Base-by-base conservation (phyloP, 2,329 filamentous ascomycete genomes). In the Pyrenophora tritici-repentis region DNA sequence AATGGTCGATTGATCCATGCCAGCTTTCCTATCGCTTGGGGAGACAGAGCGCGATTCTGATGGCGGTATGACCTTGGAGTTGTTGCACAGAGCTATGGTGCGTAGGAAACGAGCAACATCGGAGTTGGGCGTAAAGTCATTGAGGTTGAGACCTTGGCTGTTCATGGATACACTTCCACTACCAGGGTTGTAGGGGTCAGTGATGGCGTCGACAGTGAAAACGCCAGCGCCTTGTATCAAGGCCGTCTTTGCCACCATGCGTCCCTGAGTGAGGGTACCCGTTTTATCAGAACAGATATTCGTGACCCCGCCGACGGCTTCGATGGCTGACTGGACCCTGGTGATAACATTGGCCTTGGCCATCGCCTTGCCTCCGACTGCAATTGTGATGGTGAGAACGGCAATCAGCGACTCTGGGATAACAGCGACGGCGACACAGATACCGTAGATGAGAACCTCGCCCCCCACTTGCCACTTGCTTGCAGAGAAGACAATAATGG, bases 401-500 rank as follows among this genome's bases (percentile, higher is more conserved):
- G 86, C 86, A 29, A 87, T 83, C 36, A 88, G 74, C 32, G 81
- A 77, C 49, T 78, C 77, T 2, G 77, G 77, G 24, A 79, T 78
- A 32, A 79, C 75, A 6, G 76, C 75, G 10, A 79, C 75, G 13
- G 75, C 76, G 24, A 77, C 75, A 61, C 75, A 77, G 51, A 79
- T 77, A 51, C 75, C 76, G 47, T 79, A 79, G 56, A 79, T 78
- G 29, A 78, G 63, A 10, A 77, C 76, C 52, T 79, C 77, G 37
- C 75, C 70, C 24, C 65, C 65, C 22, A 75, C 58, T 17, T 73
- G 54, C 62, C 66, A 75, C 57, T 71, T 71, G 70, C 87, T 89
- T 46, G 86, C 83, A 6, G 78, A 86, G 38, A 88, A 79, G 33
- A 89, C 86, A 60, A 90, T 84, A 58, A 90, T 82, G 7, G 86